Evolutionary conservation across 2,329 filamentous ascomycete genomes (phyloP).

Genomic region (Talaromyces pinophilus): DNA sequence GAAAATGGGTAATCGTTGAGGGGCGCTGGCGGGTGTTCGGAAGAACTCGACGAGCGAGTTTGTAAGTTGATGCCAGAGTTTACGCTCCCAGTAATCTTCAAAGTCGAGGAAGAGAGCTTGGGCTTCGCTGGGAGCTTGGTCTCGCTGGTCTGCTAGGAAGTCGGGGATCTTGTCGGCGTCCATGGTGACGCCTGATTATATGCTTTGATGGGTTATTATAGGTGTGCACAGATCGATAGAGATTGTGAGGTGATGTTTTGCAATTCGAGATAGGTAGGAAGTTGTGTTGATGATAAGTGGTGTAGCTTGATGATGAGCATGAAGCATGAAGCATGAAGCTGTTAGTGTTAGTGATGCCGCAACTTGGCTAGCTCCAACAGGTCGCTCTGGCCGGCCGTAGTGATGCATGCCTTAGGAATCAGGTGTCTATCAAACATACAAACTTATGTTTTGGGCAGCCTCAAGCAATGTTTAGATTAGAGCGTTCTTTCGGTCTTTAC

Average conservation of each 20-base stretch:
- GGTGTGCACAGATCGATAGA: neutral
- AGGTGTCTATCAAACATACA: neutral
- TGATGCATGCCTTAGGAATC: neutral
- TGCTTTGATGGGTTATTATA: neutral
- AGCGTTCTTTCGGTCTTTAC: neutral
- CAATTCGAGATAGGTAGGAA: neutral
- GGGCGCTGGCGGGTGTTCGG: slow-evolving; percentile 73
- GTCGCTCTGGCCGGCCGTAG: slow-evolving; percentile 32
- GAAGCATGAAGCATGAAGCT: slow-evolving; percentile 20
- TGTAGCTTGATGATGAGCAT: slow-evolving; percentile 11
- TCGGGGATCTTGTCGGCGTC: slow-evolving; percentile 85
- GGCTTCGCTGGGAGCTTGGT: slow-evolving; percentile 81
- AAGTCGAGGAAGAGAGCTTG: slow-evolving; percentile 87
- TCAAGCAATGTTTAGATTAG: neutral
- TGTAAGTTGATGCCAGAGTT: slow-evolving; percentile 98
- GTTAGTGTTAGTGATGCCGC: slow-evolving; percentile 22
- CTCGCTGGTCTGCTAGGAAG: slow-evolving; percentile 87
- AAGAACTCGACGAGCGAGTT: slow-evolving; percentile 87
- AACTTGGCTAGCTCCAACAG: slow-evolving; percentile 31
- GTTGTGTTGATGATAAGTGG: slow-evolving; percentile 1
- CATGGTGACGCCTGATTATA: slow-evolving; percentile 55
- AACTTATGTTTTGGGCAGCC: neutral
- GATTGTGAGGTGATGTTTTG: neutral
- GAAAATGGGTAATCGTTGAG: slow-evolving; percentile 86
- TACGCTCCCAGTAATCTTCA: slow-evolving; percentile 96